These are phyloP conservation scores for Effrenium voratum DNA, from an alignment of 73 alveolate genomes.

Conservation along the genomic window DNA sequence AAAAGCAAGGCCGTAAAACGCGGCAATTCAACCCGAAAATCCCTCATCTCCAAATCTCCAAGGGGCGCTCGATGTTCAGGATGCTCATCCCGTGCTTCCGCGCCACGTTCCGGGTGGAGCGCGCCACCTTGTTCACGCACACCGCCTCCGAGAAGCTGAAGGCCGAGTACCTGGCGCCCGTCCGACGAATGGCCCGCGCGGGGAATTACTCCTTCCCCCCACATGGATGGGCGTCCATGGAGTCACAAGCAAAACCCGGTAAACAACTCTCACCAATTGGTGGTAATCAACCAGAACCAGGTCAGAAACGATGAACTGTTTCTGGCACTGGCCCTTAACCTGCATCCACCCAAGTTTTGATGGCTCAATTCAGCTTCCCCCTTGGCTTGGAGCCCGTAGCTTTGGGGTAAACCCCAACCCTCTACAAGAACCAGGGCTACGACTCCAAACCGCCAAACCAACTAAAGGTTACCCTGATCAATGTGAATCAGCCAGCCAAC, in stretches of 20 bases:
- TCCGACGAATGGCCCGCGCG: not conserved
- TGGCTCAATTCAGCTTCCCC: too few relatives aligned
- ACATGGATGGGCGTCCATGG: not conserved
- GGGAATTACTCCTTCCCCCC: not conserved
- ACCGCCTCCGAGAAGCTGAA: constrained; percentile 68
- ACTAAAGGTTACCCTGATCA: too few relatives aligned
- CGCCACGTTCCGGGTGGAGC: constrained; percentile 73
- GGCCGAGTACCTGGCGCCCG: constrained; percentile 64
- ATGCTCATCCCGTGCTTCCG: constrained; percentile 86
- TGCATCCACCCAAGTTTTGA: too few relatives aligned
- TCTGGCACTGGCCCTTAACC: not conserved
- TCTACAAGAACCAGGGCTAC: too few relatives aligned
- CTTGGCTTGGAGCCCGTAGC: too few relatives aligned
- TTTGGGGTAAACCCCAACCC: too few relatives aligned
- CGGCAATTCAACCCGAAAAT: too few relatives aligned
- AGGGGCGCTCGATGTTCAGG: constrained; percentile 78
- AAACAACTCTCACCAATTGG: not conserved
- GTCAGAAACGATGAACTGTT: not conserved
- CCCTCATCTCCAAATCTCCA: too few relatives aligned
- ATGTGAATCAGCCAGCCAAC: too few relatives aligned
- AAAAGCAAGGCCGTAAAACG: too few relatives aligned
- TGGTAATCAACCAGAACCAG: not conserved
- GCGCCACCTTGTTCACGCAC: constrained; percentile 65
- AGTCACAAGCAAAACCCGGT: not conserved
- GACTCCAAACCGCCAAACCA: too few relatives aligned